Percentiles rank a stretch among this genome's conserved stretches.
Evolutionary conservation across 202 grass and related monocot species (phyloP).

Genomic region (Hordeum pubiflorum): DNA sequence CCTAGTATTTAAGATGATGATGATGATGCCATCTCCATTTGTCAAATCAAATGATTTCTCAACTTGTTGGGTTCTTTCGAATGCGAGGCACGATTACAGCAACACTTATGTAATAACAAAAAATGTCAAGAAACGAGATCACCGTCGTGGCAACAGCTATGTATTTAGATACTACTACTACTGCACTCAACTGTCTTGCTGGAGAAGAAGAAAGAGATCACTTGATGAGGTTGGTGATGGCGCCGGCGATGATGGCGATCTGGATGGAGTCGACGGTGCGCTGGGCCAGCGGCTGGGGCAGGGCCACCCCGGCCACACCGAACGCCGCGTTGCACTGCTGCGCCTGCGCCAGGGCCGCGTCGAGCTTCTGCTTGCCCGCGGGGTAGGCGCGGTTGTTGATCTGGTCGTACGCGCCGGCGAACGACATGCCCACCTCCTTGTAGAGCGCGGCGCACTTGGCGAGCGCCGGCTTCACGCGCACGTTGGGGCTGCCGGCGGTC

Average conservation of each 20-base stretch:
- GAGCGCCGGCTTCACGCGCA: neutral
- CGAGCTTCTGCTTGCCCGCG: neutral
- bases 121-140: neutral
- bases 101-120: neutral
- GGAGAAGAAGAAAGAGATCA: neutral
- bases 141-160: neutral
- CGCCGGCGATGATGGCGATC: neutral
- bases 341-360: neutral
- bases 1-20: neutral
- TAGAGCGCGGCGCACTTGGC: neutral
- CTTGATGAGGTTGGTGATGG: constrained; percentile 6
- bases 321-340: neutral
- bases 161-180: neutral
- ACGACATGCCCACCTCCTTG: neutral
- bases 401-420: neutral
- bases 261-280: neutral
- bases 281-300: neutral
- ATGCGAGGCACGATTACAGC: neutral
- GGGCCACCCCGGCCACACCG: neutral
- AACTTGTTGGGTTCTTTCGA: neutral
- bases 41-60: neutral
- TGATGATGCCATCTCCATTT: neutral
- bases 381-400: neutral
- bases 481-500: neutral
- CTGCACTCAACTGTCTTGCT: neutral